Evolutionary conservation across 768 basidiomycete species (phyloP).

Genomic region (Podaxis rugospora): DNA sequence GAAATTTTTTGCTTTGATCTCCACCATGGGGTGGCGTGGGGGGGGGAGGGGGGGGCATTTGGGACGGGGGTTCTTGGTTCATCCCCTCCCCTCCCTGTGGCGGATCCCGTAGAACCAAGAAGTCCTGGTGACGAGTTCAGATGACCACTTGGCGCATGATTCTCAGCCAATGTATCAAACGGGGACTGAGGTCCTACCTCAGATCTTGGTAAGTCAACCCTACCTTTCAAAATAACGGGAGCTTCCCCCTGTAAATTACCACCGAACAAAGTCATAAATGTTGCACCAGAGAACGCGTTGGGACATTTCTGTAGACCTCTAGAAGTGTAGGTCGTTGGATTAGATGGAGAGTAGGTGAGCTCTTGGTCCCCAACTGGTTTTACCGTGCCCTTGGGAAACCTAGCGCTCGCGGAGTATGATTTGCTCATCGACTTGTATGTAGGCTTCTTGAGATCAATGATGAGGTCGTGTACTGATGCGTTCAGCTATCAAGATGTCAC

Average conservation of each 20-base stretch:
- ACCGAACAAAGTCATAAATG: background rate
- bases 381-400: too few species aligned
- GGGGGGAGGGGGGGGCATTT: too few species aligned
- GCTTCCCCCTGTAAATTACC: background rate
- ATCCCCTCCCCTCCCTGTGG: background rate
- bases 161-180: background rate
- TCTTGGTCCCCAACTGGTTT: background rate
- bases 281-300: background rate
- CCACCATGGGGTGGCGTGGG: background rate
- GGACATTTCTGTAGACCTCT: background rate
- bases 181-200: slow-evolving; percentile 1
- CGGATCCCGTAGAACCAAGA: background rate
- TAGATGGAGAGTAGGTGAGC: slow-evolving; percentile 1
- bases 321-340: background rate
- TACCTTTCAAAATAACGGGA: background rate
- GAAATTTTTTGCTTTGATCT: background rate
- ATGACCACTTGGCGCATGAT: background rate
- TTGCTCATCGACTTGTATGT: background rate
- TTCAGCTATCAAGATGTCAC: background rate
- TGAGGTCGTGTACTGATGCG: background rate
- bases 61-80: background rate
- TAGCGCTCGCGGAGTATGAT: background rate
- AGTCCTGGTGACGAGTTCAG: slow-evolving; percentile 1
- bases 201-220: background rate
- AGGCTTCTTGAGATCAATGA: background rate